A percentile compares a stretch with the other conserved stretches of the same genome.
Conservation (phyloP, 2,329 filamentous ascomycete genomes). For the Aspergillus glaucus region DNA sequence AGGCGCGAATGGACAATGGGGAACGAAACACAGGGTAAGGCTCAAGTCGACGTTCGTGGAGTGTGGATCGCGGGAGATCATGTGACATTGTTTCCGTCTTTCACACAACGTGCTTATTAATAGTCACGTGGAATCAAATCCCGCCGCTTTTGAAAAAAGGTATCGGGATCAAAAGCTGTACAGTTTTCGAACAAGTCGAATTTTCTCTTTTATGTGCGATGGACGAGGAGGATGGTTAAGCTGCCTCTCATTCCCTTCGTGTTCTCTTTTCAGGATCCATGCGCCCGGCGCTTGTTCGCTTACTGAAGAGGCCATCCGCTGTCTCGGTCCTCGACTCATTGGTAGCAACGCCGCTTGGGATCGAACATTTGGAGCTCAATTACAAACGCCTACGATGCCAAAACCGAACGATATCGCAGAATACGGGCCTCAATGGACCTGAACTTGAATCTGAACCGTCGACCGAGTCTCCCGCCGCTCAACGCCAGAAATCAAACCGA, state of each 20-base stretch:
- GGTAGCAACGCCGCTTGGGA: conserved; percentile 22
- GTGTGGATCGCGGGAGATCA: conserved; percentile 17
- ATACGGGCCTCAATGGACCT: conserved; percentile 2
- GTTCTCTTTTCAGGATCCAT: conserved; percentile 23
- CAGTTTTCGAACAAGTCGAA: background rate
- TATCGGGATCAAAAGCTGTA: background rate
- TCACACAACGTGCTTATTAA: conserved; percentile 19
- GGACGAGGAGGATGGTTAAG: conserved; percentile 25
- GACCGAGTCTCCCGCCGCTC: conserved; percentile 1
- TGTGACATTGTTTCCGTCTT: conserved; percentile 29
- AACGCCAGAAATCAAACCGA: conserved; percentile 3
- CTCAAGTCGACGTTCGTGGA: conserved; percentile 23
- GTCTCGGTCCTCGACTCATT: conserved; percentile 32
- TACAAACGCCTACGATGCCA: conserved; percentile 25
- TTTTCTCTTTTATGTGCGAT: background rate
- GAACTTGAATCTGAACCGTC: conserved; percentile 3
- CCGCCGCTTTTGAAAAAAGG: background rate
- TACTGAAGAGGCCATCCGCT: conserved; percentile 38
- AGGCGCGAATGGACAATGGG: conserved; percentile 21
- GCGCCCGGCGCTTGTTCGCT: conserved; percentile 39
- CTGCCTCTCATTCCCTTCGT: conserved; percentile 8
- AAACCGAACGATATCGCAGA: conserved; percentile 12
- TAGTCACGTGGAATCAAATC: conserved; percentile 5
- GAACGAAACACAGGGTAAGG: conserved; percentile 13
- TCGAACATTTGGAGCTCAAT: conserved; percentile 26